phyloP scores from a whole-genome alignment of 2,329 filamentous ascomycete genomes.

The Alternaria novae-zelandiae region DNA sequence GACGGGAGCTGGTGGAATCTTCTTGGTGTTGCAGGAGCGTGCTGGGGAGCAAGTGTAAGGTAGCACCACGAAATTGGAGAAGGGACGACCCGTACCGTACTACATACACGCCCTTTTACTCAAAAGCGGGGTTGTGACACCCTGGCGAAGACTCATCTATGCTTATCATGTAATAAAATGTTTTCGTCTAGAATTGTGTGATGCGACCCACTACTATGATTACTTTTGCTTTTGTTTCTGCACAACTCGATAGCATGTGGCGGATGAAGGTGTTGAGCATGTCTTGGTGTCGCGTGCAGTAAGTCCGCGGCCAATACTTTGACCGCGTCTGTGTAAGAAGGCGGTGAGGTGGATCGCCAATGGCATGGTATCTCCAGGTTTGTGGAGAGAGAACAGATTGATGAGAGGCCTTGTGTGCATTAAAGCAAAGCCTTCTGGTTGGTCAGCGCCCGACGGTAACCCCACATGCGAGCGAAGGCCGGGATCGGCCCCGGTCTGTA shows the following conservation, averaged over 20 bases:
- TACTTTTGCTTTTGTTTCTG: not conserved
- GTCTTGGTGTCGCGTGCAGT: not conserved
- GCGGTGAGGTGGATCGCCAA: not conserved
- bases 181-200: not conserved
- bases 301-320: not conserved
- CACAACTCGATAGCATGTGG: not conserved
- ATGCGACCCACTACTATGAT: not conserved
- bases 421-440: constrained; percentile 2
- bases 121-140: not conserved
- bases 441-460: constrained; percentile 10
- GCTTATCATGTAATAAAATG: not conserved
- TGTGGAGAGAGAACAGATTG: constrained; percentile 12
- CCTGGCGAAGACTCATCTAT: not conserved
- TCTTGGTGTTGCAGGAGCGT: not conserved
- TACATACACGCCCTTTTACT: not conserved
- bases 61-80: not conserved
- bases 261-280: not conserved
- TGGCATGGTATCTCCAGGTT: constrained; percentile 14
- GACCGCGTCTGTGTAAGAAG: not conserved
- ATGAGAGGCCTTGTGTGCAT: constrained; percentile 18
- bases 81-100: constrained; percentile 1
- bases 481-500: too few species aligned
- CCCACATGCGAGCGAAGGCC: constrained; percentile 11
- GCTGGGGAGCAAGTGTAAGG: not conserved
- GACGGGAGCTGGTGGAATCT: not conserved